Base-by-base conservation (phyloP, 2,329 filamentous ascomycete genomes). In the Ceratocystis smalleyi region DNA sequence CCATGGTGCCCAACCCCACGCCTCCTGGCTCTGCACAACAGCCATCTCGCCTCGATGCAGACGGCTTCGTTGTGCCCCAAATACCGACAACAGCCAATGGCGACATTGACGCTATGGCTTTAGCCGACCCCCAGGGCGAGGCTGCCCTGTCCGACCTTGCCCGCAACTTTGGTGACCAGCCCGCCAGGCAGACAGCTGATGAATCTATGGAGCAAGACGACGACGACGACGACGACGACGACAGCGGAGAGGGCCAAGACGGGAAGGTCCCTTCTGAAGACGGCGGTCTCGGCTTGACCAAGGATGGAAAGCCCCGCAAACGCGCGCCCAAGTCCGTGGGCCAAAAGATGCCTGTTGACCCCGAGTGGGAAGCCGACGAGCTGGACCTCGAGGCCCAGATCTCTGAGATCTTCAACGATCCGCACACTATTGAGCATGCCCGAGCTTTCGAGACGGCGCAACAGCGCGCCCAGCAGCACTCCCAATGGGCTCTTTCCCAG, bases 301-400 rank as follows among this genome's bases (percentile, higher is more conserved):
- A 63, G 27, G 43, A 60, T 5, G 59, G 59, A 24, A 60, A 43
- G n/a, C 35, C 43, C 35, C 59, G 59, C 35, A 60, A 60, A 17
- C 59, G 59, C 17, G 59, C 59, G 17, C 45, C 30, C 45, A 51
- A 55, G 5, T 15, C 45, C 5, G 68, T 72, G 10, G 77, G 74
- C 61, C 73, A 79, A 0, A 77, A 78, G 32, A 73, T 84, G 59
- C 79, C 77, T 1, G 82, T 85, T 65, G 79, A 82, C 62, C 81
- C 84, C 12, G 84, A 84, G 65, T 85, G 83, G 81, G 78, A 81
- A 63, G 75, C 77, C 27, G 81, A 83, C 59, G 86, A 88, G 70
- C 80, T 82, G 68, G 79, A 82, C 59, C 76, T 91, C 0, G 86
- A 89, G 70, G 76, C 80, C 19, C 84, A 90, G 70, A 89, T 92